A percentile compares a stretch with the other conserved stretches of the same genome.
Evolutionary conservation across 78 protist genomes (phyloP).

Genomic region (Polysphondylium violaceum): DNA sequence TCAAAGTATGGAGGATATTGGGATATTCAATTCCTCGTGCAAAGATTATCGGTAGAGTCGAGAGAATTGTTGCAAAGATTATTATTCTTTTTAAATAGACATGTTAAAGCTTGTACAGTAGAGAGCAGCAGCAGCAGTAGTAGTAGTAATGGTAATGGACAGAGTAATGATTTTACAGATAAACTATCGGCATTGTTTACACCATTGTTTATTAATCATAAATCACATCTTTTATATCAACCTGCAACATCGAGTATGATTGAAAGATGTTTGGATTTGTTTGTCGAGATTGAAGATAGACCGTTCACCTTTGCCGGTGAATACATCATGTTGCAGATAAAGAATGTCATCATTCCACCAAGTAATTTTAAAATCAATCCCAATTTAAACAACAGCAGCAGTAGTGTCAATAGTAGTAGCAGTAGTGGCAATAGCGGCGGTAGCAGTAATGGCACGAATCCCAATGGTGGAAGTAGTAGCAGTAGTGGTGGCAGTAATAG

Average conservation of each 20-base stretch:
- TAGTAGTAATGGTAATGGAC: not conserved
- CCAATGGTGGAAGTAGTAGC: not conserved
- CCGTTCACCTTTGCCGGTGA: slow-evolving; percentile 64
- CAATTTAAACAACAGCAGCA: no score
- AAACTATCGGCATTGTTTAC: slow-evolving; percentile 41
- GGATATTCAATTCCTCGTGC: slow-evolving; percentile 54
- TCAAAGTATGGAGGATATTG: slow-evolving; percentile 63
- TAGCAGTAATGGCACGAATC: not conserved
- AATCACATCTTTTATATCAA: slow-evolving; percentile 3
- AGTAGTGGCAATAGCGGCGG: not conserved
- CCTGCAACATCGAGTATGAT: slow-evolving; percentile 29
- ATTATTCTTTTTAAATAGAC: slow-evolving; percentile 29
- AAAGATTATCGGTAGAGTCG: slow-evolving; percentile 10
- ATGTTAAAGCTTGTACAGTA: slow-evolving; percentile 8
- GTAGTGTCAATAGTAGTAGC: no score
- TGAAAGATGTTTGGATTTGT: slow-evolving; percentile 40
- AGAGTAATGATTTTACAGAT: not conserved
- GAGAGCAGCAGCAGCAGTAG: not conserved
- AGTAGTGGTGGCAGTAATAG: not conserved
- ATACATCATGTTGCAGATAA: slow-evolving; percentile 27
- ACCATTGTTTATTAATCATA: slow-evolving; percentile 49
- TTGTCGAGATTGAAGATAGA: slow-evolving; percentile 28
- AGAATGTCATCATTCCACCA: slow-evolving; percentile 43
- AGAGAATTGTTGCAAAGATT: slow-evolving; percentile 51
- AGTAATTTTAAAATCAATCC: not conserved